Evolutionary conservation across 306 rosid genomes (phyloP).

Genomic region (Inga laurina): DNA sequence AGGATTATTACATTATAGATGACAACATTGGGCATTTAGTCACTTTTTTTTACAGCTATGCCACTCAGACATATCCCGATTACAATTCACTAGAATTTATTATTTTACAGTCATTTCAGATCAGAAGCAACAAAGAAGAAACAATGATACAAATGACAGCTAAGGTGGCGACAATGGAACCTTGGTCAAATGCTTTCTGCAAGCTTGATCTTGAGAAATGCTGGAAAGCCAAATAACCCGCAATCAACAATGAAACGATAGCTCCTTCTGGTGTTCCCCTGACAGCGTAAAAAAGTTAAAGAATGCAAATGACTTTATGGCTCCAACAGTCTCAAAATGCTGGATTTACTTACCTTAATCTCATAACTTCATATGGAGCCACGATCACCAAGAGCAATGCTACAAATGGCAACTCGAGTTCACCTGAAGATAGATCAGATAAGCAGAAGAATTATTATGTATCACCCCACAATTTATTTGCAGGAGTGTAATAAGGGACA

Average conservation of each 20-base stretch:
- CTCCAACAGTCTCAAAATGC: slow-evolving; percentile 13
- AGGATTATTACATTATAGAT: background rate
- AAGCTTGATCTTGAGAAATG: slow-evolving; percentile 82
- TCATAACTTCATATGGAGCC: slow-evolving; percentile 72
- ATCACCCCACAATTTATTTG: slow-evolving; percentile 6
- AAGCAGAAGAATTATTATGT: background rate
- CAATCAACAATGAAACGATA: slow-evolving; percentile 61
- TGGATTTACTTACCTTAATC: slow-evolving; percentile 46
- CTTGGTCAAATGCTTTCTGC: slow-evolving; percentile 77
- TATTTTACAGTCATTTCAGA: slow-evolving; percentile 52
- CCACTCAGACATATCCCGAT: slow-evolving; percentile 36
- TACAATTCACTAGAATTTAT: slow-evolving; percentile 15
- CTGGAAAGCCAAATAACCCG: slow-evolving; percentile 86
- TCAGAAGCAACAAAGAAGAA: slow-evolving; percentile 58
- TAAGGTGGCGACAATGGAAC: slow-evolving; percentile 80
- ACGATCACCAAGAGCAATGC: slow-evolving; percentile 73
- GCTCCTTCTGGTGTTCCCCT: slow-evolving; percentile 87
- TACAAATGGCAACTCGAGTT: slow-evolving; percentile 85
- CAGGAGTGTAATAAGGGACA: slow-evolving; percentile 10
- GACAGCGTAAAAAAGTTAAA: slow-evolving; percentile 27
- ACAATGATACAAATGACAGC: slow-evolving; percentile 54
- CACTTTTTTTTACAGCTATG: background rate
- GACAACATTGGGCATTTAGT: slow-evolving; percentile 16
- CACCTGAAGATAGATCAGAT: slow-evolving; percentile 50
- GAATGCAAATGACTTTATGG: background rate